Evolutionary conservation across 148 eudicot species (phyloP).

Genomic region (Vaccinium myrtillus): DNA sequence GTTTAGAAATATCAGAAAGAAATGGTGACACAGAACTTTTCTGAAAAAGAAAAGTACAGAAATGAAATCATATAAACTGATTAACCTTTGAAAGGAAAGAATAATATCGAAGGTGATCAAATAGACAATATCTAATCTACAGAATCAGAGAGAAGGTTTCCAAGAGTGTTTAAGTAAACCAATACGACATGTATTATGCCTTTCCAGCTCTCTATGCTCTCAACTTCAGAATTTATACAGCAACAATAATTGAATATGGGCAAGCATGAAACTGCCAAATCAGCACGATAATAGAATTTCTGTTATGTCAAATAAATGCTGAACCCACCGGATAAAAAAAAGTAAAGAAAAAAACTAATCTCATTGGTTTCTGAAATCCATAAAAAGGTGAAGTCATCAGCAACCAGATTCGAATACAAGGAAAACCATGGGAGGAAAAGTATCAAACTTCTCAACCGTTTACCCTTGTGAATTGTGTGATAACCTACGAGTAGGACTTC

Average conservation of each 20-base stretch:
- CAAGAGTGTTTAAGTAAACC: background rate
- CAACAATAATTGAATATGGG: background rate
- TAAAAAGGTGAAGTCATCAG: background rate
- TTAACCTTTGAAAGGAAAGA: background rate
- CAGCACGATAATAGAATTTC: background rate
- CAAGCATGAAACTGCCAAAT: conserved; percentile 8
- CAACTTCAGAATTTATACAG: background rate
- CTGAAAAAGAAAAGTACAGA: background rate
- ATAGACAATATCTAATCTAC: background rate
- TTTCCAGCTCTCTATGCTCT: background rate
- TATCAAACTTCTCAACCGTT: background rate
- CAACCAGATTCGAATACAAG: background rate
- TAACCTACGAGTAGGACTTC: background rate
- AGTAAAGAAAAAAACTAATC: background rate
- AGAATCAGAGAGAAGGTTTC: background rate
- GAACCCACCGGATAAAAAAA: background rate
- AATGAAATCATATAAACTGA: background rate
- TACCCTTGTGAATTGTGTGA: background rate
- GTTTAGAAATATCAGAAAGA: conserved; percentile 2
- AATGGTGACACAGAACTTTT: background rate
- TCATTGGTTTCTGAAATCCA: background rate
- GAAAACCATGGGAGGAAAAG: background rate
- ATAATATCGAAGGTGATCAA: background rate
- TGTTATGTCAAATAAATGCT: background rate
- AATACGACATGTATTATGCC: background rate